A percentile compares a stretch with the other conserved stretches of the same genome.
These are phyloP conservation scores for Casuarina cunninghamiana DNA, from an alignment of 306 rosid species.

Conservation along the genomic window DNA sequence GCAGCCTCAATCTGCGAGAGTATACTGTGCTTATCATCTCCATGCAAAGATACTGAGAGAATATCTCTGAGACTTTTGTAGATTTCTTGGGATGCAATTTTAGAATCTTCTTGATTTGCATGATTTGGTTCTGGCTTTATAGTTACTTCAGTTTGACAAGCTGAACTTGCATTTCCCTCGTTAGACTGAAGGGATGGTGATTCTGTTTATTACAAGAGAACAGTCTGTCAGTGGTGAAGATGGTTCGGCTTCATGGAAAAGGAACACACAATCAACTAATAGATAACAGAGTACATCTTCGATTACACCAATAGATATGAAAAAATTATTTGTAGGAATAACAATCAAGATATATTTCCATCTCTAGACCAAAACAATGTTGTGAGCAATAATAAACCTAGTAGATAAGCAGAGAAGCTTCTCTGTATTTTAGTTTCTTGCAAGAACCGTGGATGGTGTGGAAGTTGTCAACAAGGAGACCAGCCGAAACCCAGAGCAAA, in stretches of 20 bases:
- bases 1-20: constrained; percentile 52
- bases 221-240: constrained; percentile 4
- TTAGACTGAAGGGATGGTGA: constrained; percentile 25
- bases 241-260: neutral
- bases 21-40: constrained; percentile 30
- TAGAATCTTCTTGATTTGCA: constrained; percentile 24
- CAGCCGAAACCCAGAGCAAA: neutral
- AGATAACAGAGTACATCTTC: neutral
- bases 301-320: neutral
- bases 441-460: neutral
- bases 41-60: constrained; percentile 38
- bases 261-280: constrained; percentile 23
- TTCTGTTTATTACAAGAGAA: constrained; percentile 27
- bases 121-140: constrained; percentile 29
- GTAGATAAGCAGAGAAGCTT: neutral
- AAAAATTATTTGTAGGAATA: neutral
- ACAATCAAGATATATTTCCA: neutral
- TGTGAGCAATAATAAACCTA: neutral
- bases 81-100: constrained; percentile 38
- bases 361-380: neutral
- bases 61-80: constrained; percentile 48
- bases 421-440: neutral
- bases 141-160: constrained; percentile 24
- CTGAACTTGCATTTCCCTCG: constrained; percentile 32
- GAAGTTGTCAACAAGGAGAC: neutral